Conservation (phyloP, 176 grass and related monocot species). For the Eragrostis curvula region DNA sequence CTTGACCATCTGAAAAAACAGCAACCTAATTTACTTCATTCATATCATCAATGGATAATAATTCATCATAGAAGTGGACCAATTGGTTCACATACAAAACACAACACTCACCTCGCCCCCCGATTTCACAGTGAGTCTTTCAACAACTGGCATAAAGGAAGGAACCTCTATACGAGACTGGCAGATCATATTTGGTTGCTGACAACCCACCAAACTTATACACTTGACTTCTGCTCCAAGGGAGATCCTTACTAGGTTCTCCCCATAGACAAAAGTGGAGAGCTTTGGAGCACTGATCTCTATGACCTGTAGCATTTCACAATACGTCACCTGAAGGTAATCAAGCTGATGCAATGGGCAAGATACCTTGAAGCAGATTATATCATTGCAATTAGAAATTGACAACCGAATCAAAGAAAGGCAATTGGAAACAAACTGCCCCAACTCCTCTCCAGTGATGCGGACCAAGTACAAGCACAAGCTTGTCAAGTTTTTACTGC, state of each 20-base stretch:
- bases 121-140: constrained; percentile 11
- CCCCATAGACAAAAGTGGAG: neutral
- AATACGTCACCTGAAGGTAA: neutral
- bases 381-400: neutral
- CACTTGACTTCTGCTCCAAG: constrained; percentile 1
- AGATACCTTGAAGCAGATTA: constrained; percentile 11
- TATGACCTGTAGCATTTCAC: constrained; percentile 9
- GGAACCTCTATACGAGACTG: neutral
- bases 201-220: neutral
- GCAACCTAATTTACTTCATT: too few relatives aligned
- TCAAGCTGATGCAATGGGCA: constrained; percentile 2
- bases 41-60: neutral
- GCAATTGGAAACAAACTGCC: constrained; percentile 10
- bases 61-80: neutral
- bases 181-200: neutral
- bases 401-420: neutral
- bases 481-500: constrained; percentile 27
- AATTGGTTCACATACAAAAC: neutral
- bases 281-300: constrained; percentile 30
- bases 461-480: neutral
- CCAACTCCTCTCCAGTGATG: constrained; percentile 15
- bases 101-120: neutral
- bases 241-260: neutral
- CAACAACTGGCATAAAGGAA: constrained; percentile 16
- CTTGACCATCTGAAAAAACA: neutral